Conservation (phyloP, 345 rosid species). For the Syzygium aqueum region DNA sequence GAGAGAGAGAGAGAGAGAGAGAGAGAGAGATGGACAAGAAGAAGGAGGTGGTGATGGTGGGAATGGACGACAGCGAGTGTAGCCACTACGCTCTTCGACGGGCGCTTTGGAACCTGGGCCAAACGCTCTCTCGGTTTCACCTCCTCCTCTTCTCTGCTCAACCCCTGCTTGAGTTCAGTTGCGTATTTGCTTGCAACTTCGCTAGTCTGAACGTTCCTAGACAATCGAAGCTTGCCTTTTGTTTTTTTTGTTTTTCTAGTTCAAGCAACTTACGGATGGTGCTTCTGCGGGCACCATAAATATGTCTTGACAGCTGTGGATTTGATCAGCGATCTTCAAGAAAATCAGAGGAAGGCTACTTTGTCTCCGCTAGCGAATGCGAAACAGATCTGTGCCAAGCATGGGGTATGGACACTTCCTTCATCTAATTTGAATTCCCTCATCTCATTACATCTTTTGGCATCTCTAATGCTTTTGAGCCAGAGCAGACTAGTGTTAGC, state of each 20-base stretch:
- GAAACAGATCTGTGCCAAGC: conserved; percentile 17
- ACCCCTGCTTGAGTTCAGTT: conserved; percentile 1
- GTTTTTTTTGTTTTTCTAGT: neutral
- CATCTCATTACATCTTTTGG: neutral
- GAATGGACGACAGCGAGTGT: conserved; percentile 3
- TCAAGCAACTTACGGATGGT: neutral
- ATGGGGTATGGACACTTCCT: conserved; percentile 10
- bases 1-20: neutral
- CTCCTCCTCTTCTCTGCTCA: conserved; percentile 3
- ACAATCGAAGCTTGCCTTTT: neutral
- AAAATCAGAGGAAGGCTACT: conserved; percentile 9
- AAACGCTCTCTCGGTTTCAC: neutral
- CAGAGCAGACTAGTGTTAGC: neutral
- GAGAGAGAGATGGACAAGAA: neutral
- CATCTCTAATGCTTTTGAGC: neutral
- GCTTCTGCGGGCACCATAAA: neutral
- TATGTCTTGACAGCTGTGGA: conserved; percentile 7
- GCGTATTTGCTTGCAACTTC: neutral
- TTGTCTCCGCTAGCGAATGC: conserved; percentile 21
- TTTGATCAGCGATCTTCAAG: conserved; percentile 2
- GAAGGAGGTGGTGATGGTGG: conserved; percentile 6
- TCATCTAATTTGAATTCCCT: neutral
- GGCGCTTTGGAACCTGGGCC: neutral
- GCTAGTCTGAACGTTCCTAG: neutral
- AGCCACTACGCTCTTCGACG: conserved; percentile 5